phyloP scores from a whole-genome alignment of 2,329 filamentous ascomycete genomes.

The Apiospora pterosperma region DNA sequence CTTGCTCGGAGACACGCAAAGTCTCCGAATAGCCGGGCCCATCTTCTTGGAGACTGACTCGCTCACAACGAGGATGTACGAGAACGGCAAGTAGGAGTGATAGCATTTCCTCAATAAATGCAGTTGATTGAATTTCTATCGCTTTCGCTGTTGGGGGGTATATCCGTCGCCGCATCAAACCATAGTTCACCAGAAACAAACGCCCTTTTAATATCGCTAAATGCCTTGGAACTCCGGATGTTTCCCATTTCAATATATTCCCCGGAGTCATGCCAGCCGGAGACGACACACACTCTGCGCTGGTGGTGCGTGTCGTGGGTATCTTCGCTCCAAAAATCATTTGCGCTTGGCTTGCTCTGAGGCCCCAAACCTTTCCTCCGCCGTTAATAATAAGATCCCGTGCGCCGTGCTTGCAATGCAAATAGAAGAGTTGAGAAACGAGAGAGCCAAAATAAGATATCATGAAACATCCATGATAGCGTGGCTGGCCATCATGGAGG shows the following conservation, averaged over 20 bases:
- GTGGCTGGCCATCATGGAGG: background rate
- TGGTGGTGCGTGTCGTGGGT: constrained; percentile 10
- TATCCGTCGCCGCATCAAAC: constrained; percentile 14
- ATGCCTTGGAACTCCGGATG: constrained; percentile 5
- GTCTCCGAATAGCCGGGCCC: background rate
- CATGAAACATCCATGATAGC: background rate
- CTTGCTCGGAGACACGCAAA: background rate
- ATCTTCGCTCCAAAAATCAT: constrained; percentile 14
- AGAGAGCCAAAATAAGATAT: background rate
- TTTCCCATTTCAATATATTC: constrained; percentile 11
- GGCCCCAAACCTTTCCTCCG: constrained; percentile 20
- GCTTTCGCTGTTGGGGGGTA: constrained; percentile 28
- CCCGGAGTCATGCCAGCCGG: constrained; percentile 26
- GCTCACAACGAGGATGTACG: background rate
- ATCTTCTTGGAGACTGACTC: background rate
- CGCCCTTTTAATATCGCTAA: constrained; percentile 22
- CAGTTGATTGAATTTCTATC: background rate
- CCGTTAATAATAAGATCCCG: constrained; percentile 6
- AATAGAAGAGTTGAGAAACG: background rate
- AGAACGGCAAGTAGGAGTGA: background rate
- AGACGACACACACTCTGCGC: constrained; percentile 4
- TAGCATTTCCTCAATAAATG: background rate
- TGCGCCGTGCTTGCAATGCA: constrained; percentile 5
- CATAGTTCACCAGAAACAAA: constrained; percentile 44
- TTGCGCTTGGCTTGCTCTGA: constrained; percentile 27